Evolutionary conservation across 2,329 filamentous ascomycete species (phyloP).

Genomic region (Amphichorda felina): DNA sequence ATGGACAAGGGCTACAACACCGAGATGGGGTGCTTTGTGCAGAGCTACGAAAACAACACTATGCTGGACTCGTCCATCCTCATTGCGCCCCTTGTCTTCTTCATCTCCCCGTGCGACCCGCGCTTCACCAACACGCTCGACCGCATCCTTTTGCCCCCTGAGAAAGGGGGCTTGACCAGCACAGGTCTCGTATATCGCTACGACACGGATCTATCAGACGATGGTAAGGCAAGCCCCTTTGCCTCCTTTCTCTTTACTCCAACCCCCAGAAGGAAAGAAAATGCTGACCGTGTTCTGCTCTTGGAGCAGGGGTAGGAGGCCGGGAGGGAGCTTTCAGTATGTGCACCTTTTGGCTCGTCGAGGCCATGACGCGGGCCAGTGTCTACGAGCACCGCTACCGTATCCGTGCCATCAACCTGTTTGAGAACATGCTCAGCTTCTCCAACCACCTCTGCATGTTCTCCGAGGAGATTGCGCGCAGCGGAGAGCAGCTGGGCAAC

Average conservation of each 20-base stretch:
- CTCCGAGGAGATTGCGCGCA: slow-evolving; percentile 64
- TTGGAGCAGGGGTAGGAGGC: slow-evolving; percentile 51
- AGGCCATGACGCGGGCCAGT: slow-evolving; percentile 60
- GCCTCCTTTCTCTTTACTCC: neutral
- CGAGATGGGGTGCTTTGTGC: slow-evolving; percentile 57
- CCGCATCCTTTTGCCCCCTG: slow-evolving; percentile 57
- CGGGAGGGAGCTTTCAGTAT: slow-evolving; percentile 68
- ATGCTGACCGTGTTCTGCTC: neutral
- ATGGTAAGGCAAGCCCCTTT: slow-evolving; percentile 37
- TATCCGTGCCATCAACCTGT: slow-evolving; percentile 50
- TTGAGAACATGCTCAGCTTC: slow-evolving; percentile 69
- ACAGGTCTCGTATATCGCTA: slow-evolving; percentile 69
- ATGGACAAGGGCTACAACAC: slow-evolving; percentile 69
- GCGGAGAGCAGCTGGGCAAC: slow-evolving; percentile 68
- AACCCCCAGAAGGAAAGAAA: neutral
- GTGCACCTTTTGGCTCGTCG: slow-evolving; percentile 77
- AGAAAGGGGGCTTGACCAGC: slow-evolving; percentile 64
- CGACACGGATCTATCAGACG: slow-evolving; percentile 54
- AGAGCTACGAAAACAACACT: slow-evolving; percentile 63
- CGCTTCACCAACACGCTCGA: slow-evolving; percentile 63
- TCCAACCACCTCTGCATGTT: slow-evolving; percentile 70
- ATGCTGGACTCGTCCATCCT: slow-evolving; percentile 64
- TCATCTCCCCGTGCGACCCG: slow-evolving; percentile 66
- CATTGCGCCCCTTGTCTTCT: slow-evolving; percentile 70
- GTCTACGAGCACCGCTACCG: slow-evolving; percentile 55